phyloP scores from a whole-genome alignment of 148 eudicot species.

The Talinum fruticosum region DNA sequence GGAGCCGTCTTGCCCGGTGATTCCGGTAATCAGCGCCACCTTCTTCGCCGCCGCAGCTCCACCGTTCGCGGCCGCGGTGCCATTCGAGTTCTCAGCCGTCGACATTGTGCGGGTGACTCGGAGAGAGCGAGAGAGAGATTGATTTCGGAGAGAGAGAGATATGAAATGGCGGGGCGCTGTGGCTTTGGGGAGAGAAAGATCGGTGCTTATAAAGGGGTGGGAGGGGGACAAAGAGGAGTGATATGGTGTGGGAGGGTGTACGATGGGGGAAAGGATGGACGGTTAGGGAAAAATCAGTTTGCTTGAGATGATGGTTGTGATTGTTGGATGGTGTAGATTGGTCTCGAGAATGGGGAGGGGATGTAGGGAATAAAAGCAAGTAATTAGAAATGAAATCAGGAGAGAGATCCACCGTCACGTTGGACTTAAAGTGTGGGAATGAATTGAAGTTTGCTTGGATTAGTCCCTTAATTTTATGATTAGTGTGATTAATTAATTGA shows the following conservation, averaged over 20 bases:
- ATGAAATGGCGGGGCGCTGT: constrained; percentile 3
- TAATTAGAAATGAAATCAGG: not conserved
- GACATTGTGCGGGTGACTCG: not conserved
- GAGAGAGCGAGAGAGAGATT: not conserved
- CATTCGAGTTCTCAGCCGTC: constrained; percentile 4
- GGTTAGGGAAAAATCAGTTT: not conserved
- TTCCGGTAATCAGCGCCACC: constrained; percentile 82
- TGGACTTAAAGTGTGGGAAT: not conserved
- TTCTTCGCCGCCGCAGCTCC: constrained; percentile 20
- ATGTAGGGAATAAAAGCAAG: not conserved
- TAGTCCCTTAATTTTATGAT: not conserved
- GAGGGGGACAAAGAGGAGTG: not conserved
- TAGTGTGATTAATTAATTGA: too few species aligned
- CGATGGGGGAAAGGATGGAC: not conserved
- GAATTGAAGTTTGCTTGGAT: not conserved
- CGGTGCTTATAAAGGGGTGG: not conserved
- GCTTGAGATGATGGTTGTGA: not conserved
- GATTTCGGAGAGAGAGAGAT: not conserved
- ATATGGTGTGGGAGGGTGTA: not conserved
- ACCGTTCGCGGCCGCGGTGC: constrained; percentile 29
- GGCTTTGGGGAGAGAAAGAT: not conserved
- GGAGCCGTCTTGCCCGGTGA: constrained; percentile 96
- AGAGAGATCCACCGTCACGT: constrained; percentile 7
- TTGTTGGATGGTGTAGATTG: not conserved
- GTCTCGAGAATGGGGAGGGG: not conserved